Conservation (phyloP, 1,284 basidiomycete genomes). For the Ganoderma lingzhi region DNA sequence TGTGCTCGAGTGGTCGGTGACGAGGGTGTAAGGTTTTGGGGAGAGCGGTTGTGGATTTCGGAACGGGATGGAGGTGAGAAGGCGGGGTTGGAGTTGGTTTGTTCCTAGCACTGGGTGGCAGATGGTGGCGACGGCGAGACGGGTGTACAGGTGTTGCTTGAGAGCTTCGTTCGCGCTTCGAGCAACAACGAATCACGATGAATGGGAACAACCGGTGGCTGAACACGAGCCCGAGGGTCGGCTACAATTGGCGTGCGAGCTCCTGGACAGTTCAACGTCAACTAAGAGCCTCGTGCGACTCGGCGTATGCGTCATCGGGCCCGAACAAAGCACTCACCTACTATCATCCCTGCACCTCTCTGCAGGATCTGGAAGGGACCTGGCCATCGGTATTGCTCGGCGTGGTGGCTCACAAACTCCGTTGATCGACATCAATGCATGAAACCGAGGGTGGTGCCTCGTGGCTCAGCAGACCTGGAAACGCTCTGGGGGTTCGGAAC, state of each 20-base stretch:
- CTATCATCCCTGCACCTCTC: background rate
- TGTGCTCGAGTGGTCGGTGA: conserved; percentile 34
- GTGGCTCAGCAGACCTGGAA: background rate
- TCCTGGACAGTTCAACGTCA: background rate
- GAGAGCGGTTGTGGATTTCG: background rate
- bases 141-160: background rate
- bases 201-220: background rate
- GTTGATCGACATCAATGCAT: background rate
- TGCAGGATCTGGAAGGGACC: background rate
- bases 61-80: background rate
- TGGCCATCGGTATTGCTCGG: background rate
- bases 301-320: background rate
- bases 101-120: background rate
- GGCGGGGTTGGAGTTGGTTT: background rate
- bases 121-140: background rate
- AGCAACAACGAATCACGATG: background rate
- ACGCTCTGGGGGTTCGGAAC: background rate
- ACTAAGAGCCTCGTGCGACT: background rate
- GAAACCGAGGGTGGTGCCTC: background rate
- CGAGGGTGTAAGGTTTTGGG: background rate
- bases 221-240: background rate
- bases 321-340: background rate
- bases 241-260: background rate
- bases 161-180: background rate
- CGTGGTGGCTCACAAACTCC: background rate